Base-by-base conservation (phyloP, 1,284 basidiomycete species). In the Lignosus rhinocerotis region DNA sequence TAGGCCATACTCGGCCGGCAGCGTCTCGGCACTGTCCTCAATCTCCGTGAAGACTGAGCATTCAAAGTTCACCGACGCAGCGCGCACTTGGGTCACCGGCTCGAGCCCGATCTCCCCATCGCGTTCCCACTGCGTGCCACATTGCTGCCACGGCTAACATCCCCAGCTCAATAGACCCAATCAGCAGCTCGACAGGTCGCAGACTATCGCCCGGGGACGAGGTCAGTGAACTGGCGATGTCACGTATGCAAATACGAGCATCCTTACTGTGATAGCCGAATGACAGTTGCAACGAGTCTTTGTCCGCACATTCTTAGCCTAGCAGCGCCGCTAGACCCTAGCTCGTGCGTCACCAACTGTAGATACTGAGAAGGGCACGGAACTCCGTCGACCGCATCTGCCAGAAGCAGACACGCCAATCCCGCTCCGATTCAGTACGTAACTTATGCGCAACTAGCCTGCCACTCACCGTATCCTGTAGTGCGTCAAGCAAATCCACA, bases 201-300 rank as follows among this genome's bases (percentile, higher is more conserved):
- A 45, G 43, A 30, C 43, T 30, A 45, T 45, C 43, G 43, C 43
- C 25, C 43, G 21, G 43, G 25, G 43, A 6, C 25, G 43, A 45
- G 43, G 5, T 25, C 43, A 38, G 12, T 36, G 34, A 44, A 17
- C 11, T 45, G 51, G n/a, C 14, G 43, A 14, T 4, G 52, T 42
- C 38, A 25, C 46, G 38, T n/a, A 21, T 56, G 53, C 25, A 39
- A 30, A 33, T 44, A 16, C 42, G 32, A 43, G 21, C 50, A 31
- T 5, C 39, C 36, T 19, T 33, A 19, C 32, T 56, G 62, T 61
- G 62, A 64, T 64, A 55, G 62, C 62, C 62, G 62, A 57, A 16
- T 54, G 57, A 45, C 56, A 59, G 51, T 42, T 53, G 56, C 46
- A 32, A 30, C 54, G 58, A 55, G 46, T 14, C 50, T 17, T 38